Percentiles rank a stretch among this genome's conserved stretches.
These are phyloP conservation scores for Globisporangium paroecandrum DNA, from an alignment of 352 stramenopile species.

Conservation along the genomic window DNA sequence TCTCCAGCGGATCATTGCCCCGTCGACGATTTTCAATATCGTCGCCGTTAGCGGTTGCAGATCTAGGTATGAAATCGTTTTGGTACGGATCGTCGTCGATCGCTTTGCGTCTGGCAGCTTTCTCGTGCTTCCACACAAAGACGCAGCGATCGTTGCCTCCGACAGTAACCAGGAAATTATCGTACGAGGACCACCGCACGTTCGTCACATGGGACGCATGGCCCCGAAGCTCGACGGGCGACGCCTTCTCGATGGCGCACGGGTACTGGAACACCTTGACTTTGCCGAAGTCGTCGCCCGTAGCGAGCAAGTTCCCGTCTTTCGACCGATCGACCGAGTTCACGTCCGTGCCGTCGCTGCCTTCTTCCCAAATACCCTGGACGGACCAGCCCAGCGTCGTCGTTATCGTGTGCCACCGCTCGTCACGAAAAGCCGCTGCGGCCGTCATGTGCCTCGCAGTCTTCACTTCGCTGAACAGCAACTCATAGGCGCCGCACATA, in stretches of 20 bases:
- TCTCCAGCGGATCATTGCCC: slow-evolving; percentile 29
- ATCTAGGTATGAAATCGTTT: not conserved
- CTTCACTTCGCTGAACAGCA: slow-evolving; percentile 87
- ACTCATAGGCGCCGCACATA: slow-evolving; percentile 82
- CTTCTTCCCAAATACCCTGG: slow-evolving; percentile 86
- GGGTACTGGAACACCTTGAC: slow-evolving; percentile 89
- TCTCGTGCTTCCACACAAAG: slow-evolving; percentile 70
- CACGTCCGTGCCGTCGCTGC: slow-evolving; percentile 77
- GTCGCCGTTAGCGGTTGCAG: not conserved
- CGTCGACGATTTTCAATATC: not conserved
- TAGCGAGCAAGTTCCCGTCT: slow-evolving; percentile 59
- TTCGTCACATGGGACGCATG: slow-evolving; percentile 84
- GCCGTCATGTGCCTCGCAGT: slow-evolving; percentile 65
- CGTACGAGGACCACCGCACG: slow-evolving; percentile 57
- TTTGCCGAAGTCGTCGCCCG: slow-evolving; percentile 80
- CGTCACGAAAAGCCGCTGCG: slow-evolving; percentile 79
- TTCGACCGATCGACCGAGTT: slow-evolving; percentile 71
- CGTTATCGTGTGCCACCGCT: slow-evolving; percentile 89
- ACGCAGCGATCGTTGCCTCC: slow-evolving; percentile 79
- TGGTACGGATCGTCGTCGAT: slow-evolving; percentile 7
- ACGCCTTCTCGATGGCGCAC: slow-evolving; percentile 52
- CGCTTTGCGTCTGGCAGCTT: slow-evolving; percentile 2
- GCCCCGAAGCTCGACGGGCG: slow-evolving; percentile 52
- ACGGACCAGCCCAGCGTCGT: slow-evolving; percentile 86
- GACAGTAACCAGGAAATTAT: slow-evolving; percentile 60